Conservation (phyloP, 495 filamentous ascomycete genomes). For the Achaetomiella virescens region DNA sequence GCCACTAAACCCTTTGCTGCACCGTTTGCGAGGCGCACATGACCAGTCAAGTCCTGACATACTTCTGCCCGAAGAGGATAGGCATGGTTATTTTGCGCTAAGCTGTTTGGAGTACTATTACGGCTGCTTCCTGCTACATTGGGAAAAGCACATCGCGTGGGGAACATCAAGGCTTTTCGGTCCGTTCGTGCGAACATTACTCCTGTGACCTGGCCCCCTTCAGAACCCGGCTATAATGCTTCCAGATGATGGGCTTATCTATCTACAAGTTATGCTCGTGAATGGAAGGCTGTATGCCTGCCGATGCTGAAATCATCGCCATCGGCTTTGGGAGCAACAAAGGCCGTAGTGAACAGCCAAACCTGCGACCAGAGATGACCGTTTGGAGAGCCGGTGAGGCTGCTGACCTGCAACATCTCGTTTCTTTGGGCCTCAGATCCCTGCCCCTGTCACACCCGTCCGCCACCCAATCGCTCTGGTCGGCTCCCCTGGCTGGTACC, state of each 20-base stretch:
- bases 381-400: too few relatives aligned
- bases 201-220: background rate
- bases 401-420: too few relatives aligned
- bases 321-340: too few relatives aligned
- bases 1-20: too few relatives aligned
- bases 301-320: too few relatives aligned
- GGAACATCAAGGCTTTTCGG: constrained; percentile 13
- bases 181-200: constrained; percentile 15
- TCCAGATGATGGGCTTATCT: too few relatives aligned
- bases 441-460: background rate
- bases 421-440: background rate
- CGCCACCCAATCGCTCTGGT: constrained; percentile 9
- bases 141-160: background rate
- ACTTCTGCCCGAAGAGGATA: constrained; percentile 8
- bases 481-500: constrained; percentile 24
- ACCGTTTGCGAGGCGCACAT: constrained; percentile 26
- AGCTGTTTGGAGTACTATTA: constrained; percentile 1
- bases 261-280: too few relatives aligned
- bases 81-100: background rate
- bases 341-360: too few relatives aligned
- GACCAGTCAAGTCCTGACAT: constrained; percentile 9
- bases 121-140: background rate
- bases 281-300: too few relatives aligned
- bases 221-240: too few relatives aligned
- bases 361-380: too few relatives aligned